Conservation (phyloP, 2,329 filamentous ascomycete genomes). For the Aspergillus udagawae region DNA sequence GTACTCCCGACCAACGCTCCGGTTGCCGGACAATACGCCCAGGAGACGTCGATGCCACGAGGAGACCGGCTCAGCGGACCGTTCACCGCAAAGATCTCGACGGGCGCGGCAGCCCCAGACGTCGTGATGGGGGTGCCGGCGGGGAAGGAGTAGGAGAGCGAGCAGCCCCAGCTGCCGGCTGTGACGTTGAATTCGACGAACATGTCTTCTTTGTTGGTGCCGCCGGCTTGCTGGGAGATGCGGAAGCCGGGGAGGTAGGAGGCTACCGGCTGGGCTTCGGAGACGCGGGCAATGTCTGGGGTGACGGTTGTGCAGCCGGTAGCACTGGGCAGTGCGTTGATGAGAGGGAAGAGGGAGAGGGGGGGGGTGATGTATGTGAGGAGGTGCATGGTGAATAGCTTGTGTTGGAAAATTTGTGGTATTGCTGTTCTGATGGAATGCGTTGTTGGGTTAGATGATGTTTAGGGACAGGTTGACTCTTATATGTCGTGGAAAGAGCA, state of each 20-base stretch:
- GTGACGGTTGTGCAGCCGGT: slow-evolving; percentile 4
- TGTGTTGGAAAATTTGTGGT: neutral
- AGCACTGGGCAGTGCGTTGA: neutral
- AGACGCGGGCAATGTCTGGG: slow-evolving; percentile 6
- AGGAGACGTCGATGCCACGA: slow-evolving; percentile 5
- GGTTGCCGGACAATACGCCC: slow-evolving; percentile 5
- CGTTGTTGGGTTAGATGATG: neutral
- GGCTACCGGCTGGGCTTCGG: neutral
- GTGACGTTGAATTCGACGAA: slow-evolving; percentile 9
- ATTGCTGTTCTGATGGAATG: neutral
- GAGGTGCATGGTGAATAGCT: slow-evolving; percentile 3
- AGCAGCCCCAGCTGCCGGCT: slow-evolving; percentile 6
- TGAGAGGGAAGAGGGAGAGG: neutral
- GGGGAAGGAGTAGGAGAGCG: slow-evolving; percentile 7
- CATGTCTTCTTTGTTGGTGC: slow-evolving; percentile 5
- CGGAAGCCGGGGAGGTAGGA: slow-evolving; percentile 7
- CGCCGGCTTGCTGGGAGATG: slow-evolving; percentile 2
- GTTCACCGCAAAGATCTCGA: slow-evolving; percentile 3
- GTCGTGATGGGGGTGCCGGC: neutral
- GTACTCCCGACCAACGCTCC: slow-evolving; percentile 3
- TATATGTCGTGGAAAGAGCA: neutral
- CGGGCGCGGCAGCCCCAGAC: neutral
- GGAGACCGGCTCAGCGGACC: slow-evolving; percentile 6
- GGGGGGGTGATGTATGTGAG: neutral
- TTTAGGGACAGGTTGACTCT: neutral